phyloP scores from a whole-genome alignment of 2,329 filamentous ascomycete species.

The Leptographium procerum region DNA sequence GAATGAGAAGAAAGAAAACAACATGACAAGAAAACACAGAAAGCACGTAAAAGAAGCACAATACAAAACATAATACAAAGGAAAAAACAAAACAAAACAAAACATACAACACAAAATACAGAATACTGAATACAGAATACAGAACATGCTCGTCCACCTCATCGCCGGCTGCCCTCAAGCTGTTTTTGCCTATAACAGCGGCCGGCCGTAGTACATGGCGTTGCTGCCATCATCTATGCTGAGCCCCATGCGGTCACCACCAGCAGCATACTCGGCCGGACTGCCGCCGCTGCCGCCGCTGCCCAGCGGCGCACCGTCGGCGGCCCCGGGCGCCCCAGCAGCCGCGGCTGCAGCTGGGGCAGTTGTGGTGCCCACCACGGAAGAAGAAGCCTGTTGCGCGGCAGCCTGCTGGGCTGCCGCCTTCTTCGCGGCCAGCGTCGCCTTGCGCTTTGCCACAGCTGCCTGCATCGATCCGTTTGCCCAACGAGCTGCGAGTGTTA shows the following conservation, averaged over 20 bases:
- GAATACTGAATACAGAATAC: neutral
- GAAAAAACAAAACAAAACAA: neutral
- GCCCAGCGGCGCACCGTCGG: neutral
- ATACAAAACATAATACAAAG: neutral
- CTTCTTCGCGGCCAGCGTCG: slow-evolving; percentile 49
- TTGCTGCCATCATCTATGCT: neutral
- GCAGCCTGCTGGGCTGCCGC: slow-evolving; percentile 14
- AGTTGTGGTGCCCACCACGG: neutral
- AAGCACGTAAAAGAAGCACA: neutral
- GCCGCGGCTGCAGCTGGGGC: neutral
- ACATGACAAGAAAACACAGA: neutral
- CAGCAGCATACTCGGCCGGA: neutral
- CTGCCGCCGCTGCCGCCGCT: neutral
- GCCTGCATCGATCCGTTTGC: slow-evolving; percentile 48
- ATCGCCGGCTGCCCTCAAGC: neutral
- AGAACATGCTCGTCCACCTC: too few relatives aligned
- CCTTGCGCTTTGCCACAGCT: slow-evolving; percentile 50
- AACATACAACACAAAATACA: neutral
- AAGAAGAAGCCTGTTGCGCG: slow-evolving; percentile 1
- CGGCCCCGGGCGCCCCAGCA: neutral
- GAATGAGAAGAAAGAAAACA: neutral
- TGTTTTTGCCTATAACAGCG: neutral
- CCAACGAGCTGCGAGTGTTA: slow-evolving; percentile 40
- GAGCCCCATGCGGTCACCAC: neutral
- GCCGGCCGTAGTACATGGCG: neutral